Evolutionary conservation across 169 alveolate species (phyloP).

Genomic region (Blepharisma undulans): DNA sequence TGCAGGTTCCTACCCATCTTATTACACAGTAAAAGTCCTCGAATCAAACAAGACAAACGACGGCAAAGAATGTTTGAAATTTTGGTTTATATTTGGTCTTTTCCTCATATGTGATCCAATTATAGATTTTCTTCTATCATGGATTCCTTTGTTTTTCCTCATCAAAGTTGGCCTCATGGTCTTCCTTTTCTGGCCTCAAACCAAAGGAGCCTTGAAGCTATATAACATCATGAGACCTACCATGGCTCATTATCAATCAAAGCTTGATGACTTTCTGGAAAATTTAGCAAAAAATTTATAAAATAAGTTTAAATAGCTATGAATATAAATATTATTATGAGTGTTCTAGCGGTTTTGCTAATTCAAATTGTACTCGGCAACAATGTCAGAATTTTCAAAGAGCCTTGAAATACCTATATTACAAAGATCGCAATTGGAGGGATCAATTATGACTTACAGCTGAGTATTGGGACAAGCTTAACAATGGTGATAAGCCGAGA

Average conservation of each 20-base stretch:
- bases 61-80: constrained; percentile 91
- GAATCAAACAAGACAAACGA: constrained; percentile 78
- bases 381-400: background rate
- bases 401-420: background rate
- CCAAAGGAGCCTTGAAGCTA: constrained; percentile 65
- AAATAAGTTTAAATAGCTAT: background rate
- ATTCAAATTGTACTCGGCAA: background rate
- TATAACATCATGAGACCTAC: constrained; percentile 57
- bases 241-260: constrained; percentile 49
- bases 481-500: background rate
- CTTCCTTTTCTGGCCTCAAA: constrained; percentile 84
- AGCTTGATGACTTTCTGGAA: constrained; percentile 42
- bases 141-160: constrained; percentile 90
- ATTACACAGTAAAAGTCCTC: constrained; percentile 84
- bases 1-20: constrained; percentile 73
- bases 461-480: background rate
- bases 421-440: background rate
- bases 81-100: constrained; percentile 90
- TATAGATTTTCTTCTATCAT: constrained; percentile 79
- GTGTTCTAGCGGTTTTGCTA: background rate
- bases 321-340: background rate
- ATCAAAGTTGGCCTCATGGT: constrained; percentile 84
- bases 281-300: background rate
- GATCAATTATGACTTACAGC: background rate
- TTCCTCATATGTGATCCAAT: constrained; percentile 83